A percentile compares a stretch with the other conserved stretches of the same genome.
phyloP scores from a whole-genome alignment of 2,329 filamentous ascomycete species.

The Oidium heveae region DNA sequence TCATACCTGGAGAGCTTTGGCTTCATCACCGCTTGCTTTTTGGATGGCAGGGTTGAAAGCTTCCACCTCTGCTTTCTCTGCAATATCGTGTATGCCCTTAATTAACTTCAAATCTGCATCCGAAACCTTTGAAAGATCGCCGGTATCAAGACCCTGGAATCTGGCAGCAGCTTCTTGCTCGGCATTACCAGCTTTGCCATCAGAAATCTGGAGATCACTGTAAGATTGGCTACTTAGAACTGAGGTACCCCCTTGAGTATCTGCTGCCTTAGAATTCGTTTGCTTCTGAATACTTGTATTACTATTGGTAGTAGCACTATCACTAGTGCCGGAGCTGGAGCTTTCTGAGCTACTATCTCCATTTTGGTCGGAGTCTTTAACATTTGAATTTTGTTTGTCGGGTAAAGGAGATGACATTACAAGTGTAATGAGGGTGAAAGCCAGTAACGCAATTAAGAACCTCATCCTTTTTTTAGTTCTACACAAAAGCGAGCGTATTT shows the following conservation, averaged over 20 bases:
- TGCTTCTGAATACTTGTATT: too few relatives aligned
- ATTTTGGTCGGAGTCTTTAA: too few relatives aligned
- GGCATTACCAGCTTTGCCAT: conserved; percentile 21
- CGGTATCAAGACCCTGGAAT: conserved; percentile 17
- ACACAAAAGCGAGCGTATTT: too few relatives aligned
- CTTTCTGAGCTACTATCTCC: too few relatives aligned
- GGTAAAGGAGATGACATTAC: too few relatives aligned
- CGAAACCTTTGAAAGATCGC: conserved; percentile 19
- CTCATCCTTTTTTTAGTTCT: too few relatives aligned
- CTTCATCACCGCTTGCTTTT: conserved; percentile 20
- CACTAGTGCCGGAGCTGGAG: too few relatives aligned
- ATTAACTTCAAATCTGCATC: conserved; percentile 23
- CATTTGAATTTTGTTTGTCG: too few relatives aligned
- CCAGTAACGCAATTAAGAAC: too few relatives aligned
- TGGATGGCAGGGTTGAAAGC: conserved; percentile 30
- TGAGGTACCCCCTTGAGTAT: conserved; percentile 5
- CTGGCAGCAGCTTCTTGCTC: conserved; percentile 19
- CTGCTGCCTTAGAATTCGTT: conserved; percentile 1
- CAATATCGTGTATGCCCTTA: conserved; percentile 24
- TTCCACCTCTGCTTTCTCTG: conserved; percentile 25
- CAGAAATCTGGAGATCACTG: conserved; percentile 22
- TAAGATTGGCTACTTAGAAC: conserved; percentile 17
- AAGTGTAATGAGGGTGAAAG: too few relatives aligned
- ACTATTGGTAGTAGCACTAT: too few relatives aligned
- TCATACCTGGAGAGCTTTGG: conserved; percentile 21